phyloP scores from a whole-genome alignment of 495 filamentous ascomycete genomes.

The Neurospora hispaniola region DNA sequence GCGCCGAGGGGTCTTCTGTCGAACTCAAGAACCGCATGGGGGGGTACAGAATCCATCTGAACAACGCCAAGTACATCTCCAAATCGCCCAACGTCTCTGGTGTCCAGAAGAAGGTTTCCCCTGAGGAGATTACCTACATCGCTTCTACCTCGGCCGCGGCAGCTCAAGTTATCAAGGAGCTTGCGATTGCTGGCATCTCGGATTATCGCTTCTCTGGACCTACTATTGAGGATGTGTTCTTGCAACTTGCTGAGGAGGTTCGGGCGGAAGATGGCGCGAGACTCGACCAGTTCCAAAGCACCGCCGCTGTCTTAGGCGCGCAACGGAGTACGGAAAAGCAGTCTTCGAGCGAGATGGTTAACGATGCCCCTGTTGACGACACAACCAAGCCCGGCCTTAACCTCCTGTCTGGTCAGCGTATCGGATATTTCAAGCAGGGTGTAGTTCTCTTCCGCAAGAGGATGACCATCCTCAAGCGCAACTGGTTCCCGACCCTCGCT shows the following conservation, averaged over 20 bases:
- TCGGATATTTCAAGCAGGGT: slow-evolving; percentile 53
- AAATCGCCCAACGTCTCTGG: slow-evolving; percentile 43
- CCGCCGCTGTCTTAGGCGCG: neutral
- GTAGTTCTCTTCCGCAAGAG: slow-evolving; percentile 69
- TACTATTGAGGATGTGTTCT: slow-evolving; percentile 80
- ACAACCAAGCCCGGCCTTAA: slow-evolving; percentile 32
- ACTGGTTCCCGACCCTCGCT: slow-evolving; percentile 61
- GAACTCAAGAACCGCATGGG: slow-evolving; percentile 60
- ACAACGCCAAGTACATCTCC: slow-evolving; percentile 34
- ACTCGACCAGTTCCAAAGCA: slow-evolving; percentile 3
- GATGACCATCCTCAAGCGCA: slow-evolving; percentile 61
- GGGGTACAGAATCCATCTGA: slow-evolving; percentile 68
- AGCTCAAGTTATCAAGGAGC: slow-evolving; percentile 50
- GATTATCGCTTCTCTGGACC: slow-evolving; percentile 74
- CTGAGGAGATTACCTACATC: slow-evolving; percentile 61
- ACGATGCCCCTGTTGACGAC: slow-evolving; percentile 7
- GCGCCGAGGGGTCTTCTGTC: slow-evolving; percentile 65
- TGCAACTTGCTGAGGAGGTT: slow-evolving; percentile 68
- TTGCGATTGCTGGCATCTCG: slow-evolving; percentile 50
- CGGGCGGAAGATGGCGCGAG: slow-evolving; percentile 21
- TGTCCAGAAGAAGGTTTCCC: slow-evolving; percentile 44
- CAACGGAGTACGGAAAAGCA: slow-evolving; percentile 12
- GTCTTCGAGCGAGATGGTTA: slow-evolving; percentile 14
- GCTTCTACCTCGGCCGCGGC: slow-evolving; percentile 52
- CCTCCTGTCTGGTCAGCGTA: slow-evolving; percentile 55